Evolutionary conservation across 202 grass and related monocot species (phyloP).

Genomic region (Schoenoplectus triqueter): DNA sequence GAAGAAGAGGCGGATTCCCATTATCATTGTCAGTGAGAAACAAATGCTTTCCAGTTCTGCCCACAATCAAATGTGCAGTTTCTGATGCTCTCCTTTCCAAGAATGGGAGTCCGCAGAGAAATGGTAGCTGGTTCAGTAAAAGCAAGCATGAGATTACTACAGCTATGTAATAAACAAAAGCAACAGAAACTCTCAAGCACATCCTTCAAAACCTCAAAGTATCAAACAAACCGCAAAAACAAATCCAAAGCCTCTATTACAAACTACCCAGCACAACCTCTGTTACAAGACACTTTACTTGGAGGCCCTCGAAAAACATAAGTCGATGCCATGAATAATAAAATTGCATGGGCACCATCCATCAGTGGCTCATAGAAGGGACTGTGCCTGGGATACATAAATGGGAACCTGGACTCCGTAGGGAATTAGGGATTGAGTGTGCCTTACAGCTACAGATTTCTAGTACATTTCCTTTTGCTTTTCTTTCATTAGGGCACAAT

Average conservation of each 20-base stretch:
- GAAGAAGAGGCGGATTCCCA: conserved; percentile 69
- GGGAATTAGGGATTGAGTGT: background rate
- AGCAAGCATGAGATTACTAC: conserved; percentile 72
- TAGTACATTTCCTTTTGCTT: background rate
- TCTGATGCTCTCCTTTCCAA: conserved; percentile 88
- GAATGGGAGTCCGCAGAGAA: conserved; percentile 96
- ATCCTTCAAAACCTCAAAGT: background rate
- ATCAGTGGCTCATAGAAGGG: background rate
- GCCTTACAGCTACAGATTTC: conserved; percentile 35
- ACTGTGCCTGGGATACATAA: background rate
- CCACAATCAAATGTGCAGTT: conserved; percentile 93
- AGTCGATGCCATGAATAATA: background rate
- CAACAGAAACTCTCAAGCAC: background rate
- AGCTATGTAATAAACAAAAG: background rate
- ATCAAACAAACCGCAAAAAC: background rate
- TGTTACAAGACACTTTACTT: background rate
- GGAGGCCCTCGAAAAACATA: background rate
- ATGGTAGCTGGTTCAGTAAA: conserved; percentile 88
- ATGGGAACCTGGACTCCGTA: background rate
- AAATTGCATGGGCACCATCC: background rate
- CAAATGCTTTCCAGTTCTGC: conserved; percentile 94
- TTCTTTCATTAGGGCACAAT: background rate
- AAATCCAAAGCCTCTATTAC: conserved; percentile 1
- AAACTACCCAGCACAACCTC: background rate
- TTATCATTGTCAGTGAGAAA: conserved; percentile 93